Percentiles rank a stretch among this genome's conserved stretches.
Evolutionary conservation across 371 early-diverging fungal genomes (phyloP).

Genomic region (Mucor mucedo): DNA sequence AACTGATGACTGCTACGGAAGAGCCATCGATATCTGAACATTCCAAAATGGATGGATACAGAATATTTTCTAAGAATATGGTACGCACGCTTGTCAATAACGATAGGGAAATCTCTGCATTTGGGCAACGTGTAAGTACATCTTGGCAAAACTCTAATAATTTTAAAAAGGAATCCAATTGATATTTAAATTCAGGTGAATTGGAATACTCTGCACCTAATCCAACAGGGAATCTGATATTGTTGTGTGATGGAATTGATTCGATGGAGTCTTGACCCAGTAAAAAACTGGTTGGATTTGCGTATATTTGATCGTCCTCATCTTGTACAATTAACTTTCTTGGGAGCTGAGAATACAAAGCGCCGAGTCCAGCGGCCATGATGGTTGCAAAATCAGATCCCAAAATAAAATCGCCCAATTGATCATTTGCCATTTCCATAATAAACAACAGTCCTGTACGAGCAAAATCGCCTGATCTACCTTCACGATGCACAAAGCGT

Average conservation of each 20-base stretch:
- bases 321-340: constrained; percentile 70
- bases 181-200: constrained; percentile 70
- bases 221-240: constrained; percentile 20
- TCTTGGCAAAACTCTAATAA: constrained; percentile 86
- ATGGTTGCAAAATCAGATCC: constrained; percentile 83
- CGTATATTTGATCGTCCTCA: constrained; percentile 34
- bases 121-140: constrained; percentile 81
- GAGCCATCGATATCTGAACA: constrained; percentile 93
- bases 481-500: constrained; percentile 87
- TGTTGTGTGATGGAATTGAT: background rate
- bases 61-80: constrained; percentile 83
- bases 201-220: constrained; percentile 58
- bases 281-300: constrained; percentile 50
- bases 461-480: constrained; percentile 87
- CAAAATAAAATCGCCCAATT: constrained; percentile 80
- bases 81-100: constrained; percentile 72
- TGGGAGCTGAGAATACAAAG: constrained; percentile 92
- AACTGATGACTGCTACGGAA: constrained; percentile 87
- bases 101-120: constrained; percentile 64
- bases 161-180: constrained; percentile 80
- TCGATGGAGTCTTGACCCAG: constrained; percentile 46
- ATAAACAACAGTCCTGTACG: constrained; percentile 88
- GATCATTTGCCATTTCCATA: constrained; percentile 80
- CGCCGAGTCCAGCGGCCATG: constrained; percentile 87
- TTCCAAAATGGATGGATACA: constrained; percentile 85